A percentile compares a stretch with the other conserved stretches of the same genome.
Conservation (phyloP, 352 stramenopile genomes). For the Phytophthora cryptogea region DNA sequence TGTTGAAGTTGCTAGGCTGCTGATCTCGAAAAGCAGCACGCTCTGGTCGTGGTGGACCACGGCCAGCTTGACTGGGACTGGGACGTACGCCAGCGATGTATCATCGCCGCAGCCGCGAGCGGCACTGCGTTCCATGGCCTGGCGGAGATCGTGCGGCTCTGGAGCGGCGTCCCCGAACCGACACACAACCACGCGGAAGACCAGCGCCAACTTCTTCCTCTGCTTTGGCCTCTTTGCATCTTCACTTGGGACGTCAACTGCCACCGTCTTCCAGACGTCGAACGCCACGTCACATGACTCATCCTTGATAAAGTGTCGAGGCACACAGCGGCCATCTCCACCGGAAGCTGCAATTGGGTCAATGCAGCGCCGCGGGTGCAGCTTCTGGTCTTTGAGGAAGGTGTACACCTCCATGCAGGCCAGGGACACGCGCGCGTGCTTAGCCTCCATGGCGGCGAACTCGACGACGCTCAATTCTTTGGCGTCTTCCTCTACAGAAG, state of each 20-base stretch:
- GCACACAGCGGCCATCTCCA: conserved; percentile 20
- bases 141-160: conserved; percentile 21
- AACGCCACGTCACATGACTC: conserved; percentile 40
- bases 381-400: conserved; percentile 69
- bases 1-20: conserved; percentile 13
- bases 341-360: conserved; percentile 6
- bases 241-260: not conserved
- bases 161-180: conserved; percentile 49
- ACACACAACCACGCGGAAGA: conserved; percentile 63
- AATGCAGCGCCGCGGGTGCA: conserved; percentile 59
- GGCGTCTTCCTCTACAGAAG: conserved; percentile 6
- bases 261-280: conserved; percentile 62
- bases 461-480: conserved; percentile 26
- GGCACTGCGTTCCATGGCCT: conserved; percentile 14
- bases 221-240: conserved; percentile 33
- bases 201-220: conserved; percentile 48
- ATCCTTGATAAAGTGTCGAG: conserved; percentile 26
- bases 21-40: conserved; percentile 70
- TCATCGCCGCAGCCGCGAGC: conserved; percentile 3
- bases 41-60: conserved; percentile 59
- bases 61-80: conserved; percentile 63
- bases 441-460: conserved; percentile 38
- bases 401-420: conserved; percentile 58
- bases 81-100: conserved; percentile 1
- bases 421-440: conserved; percentile 34